Evolutionary conservation across 2,329 filamentous ascomycete species (phyloP).

Genomic region (Fusarium denticulatum): DNA sequence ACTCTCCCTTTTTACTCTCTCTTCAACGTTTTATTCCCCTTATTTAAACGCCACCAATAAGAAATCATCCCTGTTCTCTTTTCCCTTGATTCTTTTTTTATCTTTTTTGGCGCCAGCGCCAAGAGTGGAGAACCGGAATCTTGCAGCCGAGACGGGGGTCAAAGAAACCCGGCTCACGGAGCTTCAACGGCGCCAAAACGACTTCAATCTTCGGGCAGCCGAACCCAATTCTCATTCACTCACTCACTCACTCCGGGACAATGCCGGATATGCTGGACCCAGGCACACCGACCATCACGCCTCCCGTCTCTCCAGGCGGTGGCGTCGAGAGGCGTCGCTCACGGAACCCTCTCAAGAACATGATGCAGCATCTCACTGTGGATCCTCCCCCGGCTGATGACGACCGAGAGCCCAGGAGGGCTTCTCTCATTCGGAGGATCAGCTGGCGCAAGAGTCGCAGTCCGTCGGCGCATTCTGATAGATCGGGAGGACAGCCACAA

Average conservation of each 20-base stretch:
- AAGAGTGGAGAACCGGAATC: constrained; percentile 43
- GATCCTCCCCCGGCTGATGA: constrained; percentile 45
- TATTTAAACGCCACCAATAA: constrained; percentile 15
- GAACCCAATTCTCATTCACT: not conserved
- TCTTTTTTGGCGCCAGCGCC: constrained; percentile 17
- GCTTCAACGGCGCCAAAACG: constrained; percentile 26
- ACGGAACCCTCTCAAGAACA: constrained; percentile 49
- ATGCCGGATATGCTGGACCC: constrained; percentile 47
- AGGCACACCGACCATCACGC: constrained; percentile 35
- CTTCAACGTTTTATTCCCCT: constrained; percentile 1
- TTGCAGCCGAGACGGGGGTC: constrained; percentile 40
- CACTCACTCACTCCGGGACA: not conserved
- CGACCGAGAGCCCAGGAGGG: constrained; percentile 41
- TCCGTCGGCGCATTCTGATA: constrained; percentile 49
- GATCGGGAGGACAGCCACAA: constrained; percentile 40
- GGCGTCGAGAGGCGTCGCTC: constrained; percentile 47
- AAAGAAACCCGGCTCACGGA: constrained; percentile 42
- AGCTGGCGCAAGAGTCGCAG: constrained; percentile 51
- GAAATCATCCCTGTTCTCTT: constrained; percentile 17
- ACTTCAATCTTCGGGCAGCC: constrained; percentile 15
- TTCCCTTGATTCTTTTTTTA: constrained; percentile 9
- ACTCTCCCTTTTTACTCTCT: not conserved
- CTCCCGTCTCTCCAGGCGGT: constrained; percentile 35
- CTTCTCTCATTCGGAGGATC: constrained; percentile 49
- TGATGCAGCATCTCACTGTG: constrained; percentile 52